Evolutionary conservation across 129 eudicot genomes (phyloP).

Genomic region (Tanacetum coccineum): DNA sequence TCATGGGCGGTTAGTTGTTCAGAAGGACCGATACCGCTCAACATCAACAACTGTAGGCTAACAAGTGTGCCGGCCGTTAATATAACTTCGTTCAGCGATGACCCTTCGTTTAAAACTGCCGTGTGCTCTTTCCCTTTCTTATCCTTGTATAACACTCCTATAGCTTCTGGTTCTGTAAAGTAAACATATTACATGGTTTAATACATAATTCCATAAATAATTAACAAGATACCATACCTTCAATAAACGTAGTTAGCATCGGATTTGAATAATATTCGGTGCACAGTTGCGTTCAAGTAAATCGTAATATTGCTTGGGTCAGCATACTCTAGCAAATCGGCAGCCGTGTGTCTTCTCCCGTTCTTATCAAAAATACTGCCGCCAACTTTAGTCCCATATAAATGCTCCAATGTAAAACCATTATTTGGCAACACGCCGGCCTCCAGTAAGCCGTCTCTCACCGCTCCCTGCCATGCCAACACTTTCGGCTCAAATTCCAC

Average conservation of each 20-base stretch:
- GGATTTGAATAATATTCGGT: conserved; percentile 45
- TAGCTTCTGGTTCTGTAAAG: conserved; percentile 54
- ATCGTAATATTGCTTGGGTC: conserved; percentile 45
- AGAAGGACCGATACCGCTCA: conserved; percentile 73
- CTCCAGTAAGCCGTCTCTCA: conserved; percentile 70
- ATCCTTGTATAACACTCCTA: conserved; percentile 60
- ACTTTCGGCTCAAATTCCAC: conserved; percentile 62
- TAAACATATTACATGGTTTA: background rate
- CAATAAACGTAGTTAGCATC: conserved; percentile 33
- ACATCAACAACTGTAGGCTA: conserved; percentile 73
- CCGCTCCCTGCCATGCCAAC: conserved; percentile 69
- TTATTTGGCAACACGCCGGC: conserved; percentile 58
- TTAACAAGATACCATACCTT: too few species aligned
- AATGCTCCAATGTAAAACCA: conserved; percentile 62
- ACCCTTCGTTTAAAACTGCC: conserved; percentile 47
- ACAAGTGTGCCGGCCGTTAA: conserved; percentile 83
- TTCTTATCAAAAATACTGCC: conserved; percentile 66
- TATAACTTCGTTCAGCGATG: conserved; percentile 49
- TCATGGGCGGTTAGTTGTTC: conserved; percentile 43
- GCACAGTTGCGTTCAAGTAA: conserved; percentile 59
- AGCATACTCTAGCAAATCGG: conserved; percentile 79
- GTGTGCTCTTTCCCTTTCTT: conserved; percentile 42
- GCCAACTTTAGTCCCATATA: conserved; percentile 73
- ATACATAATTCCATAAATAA: too few species aligned
- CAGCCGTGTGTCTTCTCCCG: conserved; percentile 77